Evolutionary conservation across 2,329 filamentous ascomycete species (phyloP), one percentile per base, ranked within the genome.

Genomic region (Penicillium fuscoglaucum): DNA sequence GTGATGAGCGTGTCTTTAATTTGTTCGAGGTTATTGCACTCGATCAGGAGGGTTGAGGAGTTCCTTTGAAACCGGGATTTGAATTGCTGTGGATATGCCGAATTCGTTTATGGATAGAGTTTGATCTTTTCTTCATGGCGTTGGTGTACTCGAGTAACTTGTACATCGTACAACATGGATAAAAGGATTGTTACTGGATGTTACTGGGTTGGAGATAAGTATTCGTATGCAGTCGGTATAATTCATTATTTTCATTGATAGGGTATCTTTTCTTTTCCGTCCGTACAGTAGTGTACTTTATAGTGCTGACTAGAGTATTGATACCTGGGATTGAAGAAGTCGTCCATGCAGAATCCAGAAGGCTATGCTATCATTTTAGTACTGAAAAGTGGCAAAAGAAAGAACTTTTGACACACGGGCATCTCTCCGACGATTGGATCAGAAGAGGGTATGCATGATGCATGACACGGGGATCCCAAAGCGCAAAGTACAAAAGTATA

Each of bases 41-140:
- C 47, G 41, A 57, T 57, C 54, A 57, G 47, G 55, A 53, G 49
- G 28, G 28, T 35, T 29, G 35, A 24, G 6, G 15, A 24, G n/a
- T 40, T 45, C n/a, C 29, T 1, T 28, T 39, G 10, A 40, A 33
- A 37, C 39, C 29, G 50, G 50, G 37, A 58, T 54, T 58, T 58
- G 55, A 21, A 48, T 6, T 24, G 10, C n/a, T 10, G 40, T 31
- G 50, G 35, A 53, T 21, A 48, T 48, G 29, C 44, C 24, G 35
- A 54, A 15, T 17, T 47, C 21, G 31, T 21, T 52, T 46, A n/a
- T 26, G 12, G 9, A 21, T 43, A 40, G 21, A 47, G 49, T 35
- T 53, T 45, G 28, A 21, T 26, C n/a, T 21, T 13, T 19, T 45
- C 10, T 26, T n/a, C 40, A 48, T 19, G 15, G 29, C 4, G 21